Base-by-base conservation (phyloP, 2,329 filamentous ascomycete genomes). In the Thielaviopsis euricoi region DNA sequence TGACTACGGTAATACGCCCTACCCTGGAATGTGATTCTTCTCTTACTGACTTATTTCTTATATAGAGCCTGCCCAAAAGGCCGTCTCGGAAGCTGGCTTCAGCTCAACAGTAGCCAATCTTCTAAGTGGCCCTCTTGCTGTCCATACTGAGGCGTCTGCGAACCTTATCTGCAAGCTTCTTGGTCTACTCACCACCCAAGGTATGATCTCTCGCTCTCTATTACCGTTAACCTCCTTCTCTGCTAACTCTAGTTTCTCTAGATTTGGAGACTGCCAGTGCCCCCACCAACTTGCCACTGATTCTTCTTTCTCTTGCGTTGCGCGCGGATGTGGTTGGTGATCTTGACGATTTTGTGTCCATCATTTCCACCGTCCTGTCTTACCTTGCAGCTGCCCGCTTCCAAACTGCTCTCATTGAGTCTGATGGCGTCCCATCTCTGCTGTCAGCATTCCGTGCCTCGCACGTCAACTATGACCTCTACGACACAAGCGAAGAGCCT, bases 81-180 rank as follows among this genome's bases (percentile, higher is more conserved):
- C 78, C 9, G 79, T 79, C 13, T 80, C 75, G 10, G 68, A 78
- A 60, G 74, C 74, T 3, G 68, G 70, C 3, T 68, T 84, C 22
- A 80, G 74, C 61, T 68, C 66, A 17, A 69, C 71, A 6, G 71
- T 84, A 40, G 68, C 80, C 43, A 65, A 70, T 12, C 70, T 82
- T 17, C 67, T 83, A 17, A 71, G 72, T 0, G 71, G 74, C 2
- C 72, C 75, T 0, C 70, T 70, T 6, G 65, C 77, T 21, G 65
- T 67, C 19, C 64, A 72, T 25, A 73, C 69, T 54, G 67, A 69
- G 50, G 66, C 71, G 2, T 72, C 77, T 29, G 66, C 82, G 33
- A 71, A 70, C 50, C 74, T 81, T 61, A 73, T 79, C 58, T 79
- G 76, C 71, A 82, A 78, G 65, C 72, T 82, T 21, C 67, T 84